Base-by-base conservation (phyloP, 495 filamentous ascomycete genomes). In the Neurospora sp. region DNA sequence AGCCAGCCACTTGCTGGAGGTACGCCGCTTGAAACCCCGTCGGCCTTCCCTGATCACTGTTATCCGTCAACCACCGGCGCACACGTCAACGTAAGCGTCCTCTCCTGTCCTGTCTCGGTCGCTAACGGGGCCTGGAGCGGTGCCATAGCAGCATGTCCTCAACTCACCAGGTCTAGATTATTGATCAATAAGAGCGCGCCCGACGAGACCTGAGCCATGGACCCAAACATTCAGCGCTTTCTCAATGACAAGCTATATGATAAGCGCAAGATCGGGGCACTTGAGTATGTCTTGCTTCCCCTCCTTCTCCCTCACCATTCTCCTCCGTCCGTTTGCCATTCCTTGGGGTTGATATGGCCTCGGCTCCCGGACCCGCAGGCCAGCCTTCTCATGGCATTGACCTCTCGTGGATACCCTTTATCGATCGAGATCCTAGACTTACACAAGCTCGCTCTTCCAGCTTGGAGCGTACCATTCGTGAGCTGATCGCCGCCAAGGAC, bases 181-280 rank as follows among this genome's bases (percentile, higher is more conserved):
- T 39, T 54, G 16, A 72, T 35, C 31, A 31, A 62, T 31, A 62
- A 62, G 54, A 62, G 54, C 27, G 35, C 54, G 54, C 27, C 54
- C 14, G 27, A 37, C 54, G 14, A 66, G 27, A 70, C 20, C 75
- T 66, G 72, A 79, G 77, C 72, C 76, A 99, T 99, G 96, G 96
- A 99, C 85, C 84, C 88, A 76, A 90, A 89, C 81, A 90, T 97
- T 79, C 93, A 97, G 83, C 92, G 95, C 76, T 86, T 93, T 76
- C 89, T 99, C 81, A 97, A 94, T 79, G 96, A 99, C 83, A 98
- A 97, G 89, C 90, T 98, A 75, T 99, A 99, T 79, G 96, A 99
- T 75, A 96, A 94, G 84, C 89, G 96, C 79, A 98, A 98, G 82
- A 90, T 93, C 77, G 96, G 96, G 59, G 96, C 96, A 76, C 88